These are phyloP conservation scores for Rehmannia glutinosa DNA, from an alignment of 257 asterid genomes.

Conservation along the genomic window DNA sequence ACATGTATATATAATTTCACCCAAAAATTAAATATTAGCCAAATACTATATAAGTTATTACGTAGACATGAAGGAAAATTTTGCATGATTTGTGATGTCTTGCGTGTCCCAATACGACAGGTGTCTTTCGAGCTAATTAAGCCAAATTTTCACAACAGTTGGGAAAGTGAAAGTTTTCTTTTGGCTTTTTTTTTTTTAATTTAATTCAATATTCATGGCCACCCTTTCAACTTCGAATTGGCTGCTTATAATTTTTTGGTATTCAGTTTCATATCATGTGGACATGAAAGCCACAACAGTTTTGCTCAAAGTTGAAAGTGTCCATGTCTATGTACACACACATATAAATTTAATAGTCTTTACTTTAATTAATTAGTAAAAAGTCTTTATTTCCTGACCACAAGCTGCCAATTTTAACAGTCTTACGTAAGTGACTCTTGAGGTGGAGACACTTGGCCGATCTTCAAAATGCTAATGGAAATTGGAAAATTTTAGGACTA, in stretches of 20 bases:
- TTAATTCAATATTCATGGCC: neutral
- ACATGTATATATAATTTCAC: neutral
- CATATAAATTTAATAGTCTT: no score
- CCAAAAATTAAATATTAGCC: neutral
- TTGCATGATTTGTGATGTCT: neutral
- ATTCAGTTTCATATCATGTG: no score
- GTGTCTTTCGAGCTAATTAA: neutral
- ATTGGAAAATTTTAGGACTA: no score
- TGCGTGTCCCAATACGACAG: neutral
- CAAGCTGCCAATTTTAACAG: neutral
- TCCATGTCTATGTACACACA: no score
- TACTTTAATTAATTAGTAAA: no score
- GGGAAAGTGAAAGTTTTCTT: neutral
- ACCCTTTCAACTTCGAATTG: neutral
- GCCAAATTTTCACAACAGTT: neutral
- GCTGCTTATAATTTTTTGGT: neutral
- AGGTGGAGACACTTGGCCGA: neutral
- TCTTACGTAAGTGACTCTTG: no score
- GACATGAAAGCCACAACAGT: neutral
- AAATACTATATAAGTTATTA: neutral
- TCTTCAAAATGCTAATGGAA: no score
- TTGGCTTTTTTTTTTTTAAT: neutral
- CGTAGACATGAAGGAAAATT: neutral
- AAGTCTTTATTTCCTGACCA: no score
- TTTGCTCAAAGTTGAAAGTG: no score